Base-by-base conservation (phyloP, 768 basidiomycete species). In the Crassisporium funariophilum region DNA sequence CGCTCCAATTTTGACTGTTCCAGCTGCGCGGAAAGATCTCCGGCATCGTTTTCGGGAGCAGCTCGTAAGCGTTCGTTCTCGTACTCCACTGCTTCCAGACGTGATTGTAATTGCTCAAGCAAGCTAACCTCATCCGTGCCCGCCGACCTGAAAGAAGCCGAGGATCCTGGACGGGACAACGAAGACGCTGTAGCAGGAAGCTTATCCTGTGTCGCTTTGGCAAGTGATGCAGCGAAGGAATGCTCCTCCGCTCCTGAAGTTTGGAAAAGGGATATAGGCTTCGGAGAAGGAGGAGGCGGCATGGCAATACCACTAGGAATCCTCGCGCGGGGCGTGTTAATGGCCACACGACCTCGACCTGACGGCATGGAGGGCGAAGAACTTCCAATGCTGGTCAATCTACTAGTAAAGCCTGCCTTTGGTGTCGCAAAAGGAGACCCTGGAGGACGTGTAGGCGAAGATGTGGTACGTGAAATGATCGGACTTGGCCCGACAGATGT, bases 271-370 rank as follows among this genome's bases (percentile, higher is more conserved):
- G n/a, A n/a, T n/a, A n/a, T n/a, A n/a, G 47, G 23, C 35, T 72
- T 59, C 5, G 88, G 88, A 10, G 86, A 87, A 1, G 83, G 71
- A 13, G 88, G 88, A 2, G 88, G 89, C 2, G 88, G 89, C 89
- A 91, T 90, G 5, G 86, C 82, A 20, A 87, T 64, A n/a, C 77
- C 73, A 56, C 86, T 88, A 22, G 88, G 85, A 49, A 88, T 61
- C 41, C 88, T 76, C 11, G 79, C 76, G 22, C 86, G 77, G 35
- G 85, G 83, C 9, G 84, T 86, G 49, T 61, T 72, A n/a, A 72
- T 63, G 9, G 77, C 72, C 4, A 76, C 67, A 27, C 73, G 64
- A 16, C 60, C 62, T 46, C 62, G 68, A 23, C 50, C 58, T 21
- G 69, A 63, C 12, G 68, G 60, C n/a, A 61, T 44, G 10, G 65